These are phyloP conservation scores for Pichia terricola DNA, from an alignment of 1,139 yeast genomes.

Conservation along the genomic window DNA sequence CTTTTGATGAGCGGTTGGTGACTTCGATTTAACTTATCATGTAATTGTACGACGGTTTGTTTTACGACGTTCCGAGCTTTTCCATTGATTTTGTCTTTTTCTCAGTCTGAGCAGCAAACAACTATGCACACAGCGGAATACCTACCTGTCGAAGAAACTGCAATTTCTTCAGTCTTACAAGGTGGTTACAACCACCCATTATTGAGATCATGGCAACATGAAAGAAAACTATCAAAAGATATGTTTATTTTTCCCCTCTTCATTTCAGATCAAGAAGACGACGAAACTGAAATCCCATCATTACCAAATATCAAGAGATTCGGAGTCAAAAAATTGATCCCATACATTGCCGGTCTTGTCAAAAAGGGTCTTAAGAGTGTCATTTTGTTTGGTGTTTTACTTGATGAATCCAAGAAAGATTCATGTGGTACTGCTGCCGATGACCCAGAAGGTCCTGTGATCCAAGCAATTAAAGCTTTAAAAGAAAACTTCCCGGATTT, in stretches of 20 bases:
- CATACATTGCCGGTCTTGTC: constrained; percentile 61
- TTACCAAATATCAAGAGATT: constrained; percentile 83
- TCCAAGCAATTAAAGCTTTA: constrained; percentile 60
- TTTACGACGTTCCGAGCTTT: too few relatives aligned
- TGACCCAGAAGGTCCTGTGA: constrained; percentile 94
- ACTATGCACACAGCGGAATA: constrained; percentile 54
- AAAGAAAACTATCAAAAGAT: constrained; percentile 69
- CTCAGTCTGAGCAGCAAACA: too few relatives aligned
- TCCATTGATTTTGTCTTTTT: too few relatives aligned
- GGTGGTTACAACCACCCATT: constrained; percentile 94
- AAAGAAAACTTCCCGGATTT: constrained; percentile 64
- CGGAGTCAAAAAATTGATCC: constrained; percentile 73
- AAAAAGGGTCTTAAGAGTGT: constrained; percentile 80
- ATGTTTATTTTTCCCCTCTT: constrained; percentile 94
- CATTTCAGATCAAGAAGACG: constrained; percentile 74
- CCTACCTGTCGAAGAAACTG: constrained; percentile 46
- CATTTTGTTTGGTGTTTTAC: constrained; percentile 85
- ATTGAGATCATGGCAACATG: constrained; percentile 84
- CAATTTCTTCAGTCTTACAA: constrained; percentile 70
- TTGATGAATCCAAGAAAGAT: constrained; percentile 69
- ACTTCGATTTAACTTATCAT: too few relatives aligned
- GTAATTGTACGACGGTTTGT: too few relatives aligned
- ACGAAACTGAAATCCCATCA: constrained; percentile 61
- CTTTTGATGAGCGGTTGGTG: too few relatives aligned
- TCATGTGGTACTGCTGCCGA: constrained; percentile 83